These are phyloP conservation scores for Lasiodiplodia sp. DNA, from an alignment of 2,329 filamentous ascomycete species.

Conservation along the genomic window DNA sequence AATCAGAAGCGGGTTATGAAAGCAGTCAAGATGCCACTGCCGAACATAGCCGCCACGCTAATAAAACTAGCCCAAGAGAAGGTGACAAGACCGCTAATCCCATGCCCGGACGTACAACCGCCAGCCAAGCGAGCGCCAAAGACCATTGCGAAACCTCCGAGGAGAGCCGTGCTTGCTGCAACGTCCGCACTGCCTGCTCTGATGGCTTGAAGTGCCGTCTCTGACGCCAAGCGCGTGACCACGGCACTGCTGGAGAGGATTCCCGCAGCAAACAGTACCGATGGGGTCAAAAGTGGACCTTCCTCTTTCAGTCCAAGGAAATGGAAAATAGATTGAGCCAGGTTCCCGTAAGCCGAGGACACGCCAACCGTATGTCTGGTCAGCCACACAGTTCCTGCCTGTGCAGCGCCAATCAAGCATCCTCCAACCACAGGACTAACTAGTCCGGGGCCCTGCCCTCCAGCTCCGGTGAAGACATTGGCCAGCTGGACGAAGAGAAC, in stretches of 20 bases:
- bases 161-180: slow-evolving; percentile 46
- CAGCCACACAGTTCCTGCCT: slow-evolving; percentile 63
- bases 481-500: slow-evolving; percentile 51
- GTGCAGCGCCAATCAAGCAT: slow-evolving; percentile 64
- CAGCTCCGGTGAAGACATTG: slow-evolving; percentile 34
- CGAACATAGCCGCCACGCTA: slow-evolving; percentile 66
- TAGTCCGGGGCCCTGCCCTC: slow-evolving; percentile 36
- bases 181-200: background rate
- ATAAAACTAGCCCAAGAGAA: slow-evolving; percentile 68
- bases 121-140: slow-evolving; percentile 69
- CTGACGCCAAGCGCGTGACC: slow-evolving; percentile 36
- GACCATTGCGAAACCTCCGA: slow-evolving; percentile 65
- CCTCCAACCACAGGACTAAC: slow-evolving; percentile 63
- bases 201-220: background rate
- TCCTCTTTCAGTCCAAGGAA: slow-evolving; percentile 35
- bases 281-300: slow-evolving; percentile 41
- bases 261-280: slow-evolving; percentile 62
- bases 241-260: slow-evolving; percentile 57
- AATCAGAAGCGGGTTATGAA: background rate
- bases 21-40: slow-evolving; percentile 51
- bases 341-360: slow-evolving; percentile 68
- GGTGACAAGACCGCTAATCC: slow-evolving; percentile 71
- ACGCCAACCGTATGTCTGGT: slow-evolving; percentile 66
- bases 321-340: slow-evolving; percentile 56
- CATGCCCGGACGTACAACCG: slow-evolving; percentile 74